These are phyloP conservation scores for Rhodamnia rubescens DNA, from an alignment of 345 rosid genomes.

Conservation along the genomic window DNA sequence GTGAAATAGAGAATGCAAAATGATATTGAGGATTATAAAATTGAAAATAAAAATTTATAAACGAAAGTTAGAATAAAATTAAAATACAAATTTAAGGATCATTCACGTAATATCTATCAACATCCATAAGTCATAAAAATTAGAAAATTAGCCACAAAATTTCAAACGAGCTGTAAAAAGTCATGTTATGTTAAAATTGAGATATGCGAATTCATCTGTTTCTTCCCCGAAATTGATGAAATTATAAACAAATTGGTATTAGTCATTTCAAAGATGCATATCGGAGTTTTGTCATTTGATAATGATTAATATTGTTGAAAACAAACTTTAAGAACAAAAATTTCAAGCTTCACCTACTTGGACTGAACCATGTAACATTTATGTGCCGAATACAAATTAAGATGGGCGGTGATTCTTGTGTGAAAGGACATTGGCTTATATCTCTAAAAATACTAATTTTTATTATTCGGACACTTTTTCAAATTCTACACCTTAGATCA, in stretches of 20 bases:
- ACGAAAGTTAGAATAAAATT: neutral
- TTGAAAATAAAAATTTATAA: too few species aligned
- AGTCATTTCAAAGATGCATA: neutral
- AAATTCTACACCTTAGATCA: neutral
- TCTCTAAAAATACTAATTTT: neutral
- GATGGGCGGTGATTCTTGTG: rapidly evolving
- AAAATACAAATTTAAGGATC: neutral
- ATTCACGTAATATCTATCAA: neutral
- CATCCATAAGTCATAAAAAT: neutral
- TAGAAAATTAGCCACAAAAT: neutral
- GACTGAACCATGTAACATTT: neutral
- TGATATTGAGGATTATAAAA: too few species aligned
- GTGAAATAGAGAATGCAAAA: neutral
- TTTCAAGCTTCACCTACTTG: neutral
- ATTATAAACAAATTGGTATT: neutral
- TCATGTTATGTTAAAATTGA: neutral
- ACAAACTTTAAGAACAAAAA: neutral
- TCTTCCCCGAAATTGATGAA: neutral
- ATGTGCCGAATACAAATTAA: neutral
- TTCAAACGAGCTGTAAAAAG: neutral
- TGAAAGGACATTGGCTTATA: neutral
- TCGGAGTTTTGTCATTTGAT: neutral
- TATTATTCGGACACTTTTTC: neutral
- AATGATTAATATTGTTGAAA: neutral
- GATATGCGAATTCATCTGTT: neutral